A percentile compares a stretch with the other conserved stretches of the same genome.
These are phyloP conservation scores for Malus hybrid DNA, from an alignment of 331 rosid genomes.

Conservation along the genomic window DNA sequence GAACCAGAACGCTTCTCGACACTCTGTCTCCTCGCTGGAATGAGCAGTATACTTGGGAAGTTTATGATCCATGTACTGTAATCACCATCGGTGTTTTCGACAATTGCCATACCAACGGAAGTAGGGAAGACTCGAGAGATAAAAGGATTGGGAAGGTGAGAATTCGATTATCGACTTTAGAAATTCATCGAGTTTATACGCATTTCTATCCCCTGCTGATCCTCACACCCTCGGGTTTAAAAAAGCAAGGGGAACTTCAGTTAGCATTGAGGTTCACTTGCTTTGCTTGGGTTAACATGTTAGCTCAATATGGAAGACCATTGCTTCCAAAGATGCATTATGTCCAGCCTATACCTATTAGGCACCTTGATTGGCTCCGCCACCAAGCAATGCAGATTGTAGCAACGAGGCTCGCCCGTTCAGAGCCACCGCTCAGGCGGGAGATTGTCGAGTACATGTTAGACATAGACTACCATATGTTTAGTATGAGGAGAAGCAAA, in stretches of 20 bases:
- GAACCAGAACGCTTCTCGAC: slow-evolving; percentile 79
- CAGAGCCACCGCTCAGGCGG: slow-evolving; percentile 88
- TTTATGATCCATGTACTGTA: slow-evolving; percentile 79
- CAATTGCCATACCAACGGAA: slow-evolving; percentile 62
- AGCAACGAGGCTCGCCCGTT: slow-evolving; percentile 51
- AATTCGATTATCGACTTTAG: slow-evolving; percentile 81
- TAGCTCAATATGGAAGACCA: slow-evolving; percentile 72
- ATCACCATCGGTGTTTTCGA: slow-evolving; percentile 83
- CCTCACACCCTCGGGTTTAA: slow-evolving; percentile 59
- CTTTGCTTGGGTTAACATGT: slow-evolving; percentile 79
- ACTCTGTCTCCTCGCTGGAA: slow-evolving; percentile 82
- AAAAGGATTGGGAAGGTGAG: slow-evolving; percentile 88
- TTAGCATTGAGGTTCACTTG: slow-evolving; percentile 85
- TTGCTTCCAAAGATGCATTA: slow-evolving; percentile 96
- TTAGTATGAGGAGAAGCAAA: slow-evolving; percentile 85
- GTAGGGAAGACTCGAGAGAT: slow-evolving; percentile 45
- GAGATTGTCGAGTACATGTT: slow-evolving; percentile 92
- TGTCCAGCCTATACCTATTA: slow-evolving; percentile 62
- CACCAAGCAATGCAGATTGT: slow-evolving; percentile 90
- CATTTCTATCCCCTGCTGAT: slow-evolving; percentile 81
- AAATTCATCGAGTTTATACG: slow-evolving; percentile 64
- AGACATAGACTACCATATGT: slow-evolving; percentile 80
- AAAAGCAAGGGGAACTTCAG: slow-evolving; percentile 91
- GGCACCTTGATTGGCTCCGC: slow-evolving; percentile 69
- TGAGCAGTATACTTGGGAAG: slow-evolving; percentile 98